These are phyloP conservation scores for Spathaspora arborariae DNA, from an alignment of 805 yeast genomes.

Conservation along the genomic window DNA sequence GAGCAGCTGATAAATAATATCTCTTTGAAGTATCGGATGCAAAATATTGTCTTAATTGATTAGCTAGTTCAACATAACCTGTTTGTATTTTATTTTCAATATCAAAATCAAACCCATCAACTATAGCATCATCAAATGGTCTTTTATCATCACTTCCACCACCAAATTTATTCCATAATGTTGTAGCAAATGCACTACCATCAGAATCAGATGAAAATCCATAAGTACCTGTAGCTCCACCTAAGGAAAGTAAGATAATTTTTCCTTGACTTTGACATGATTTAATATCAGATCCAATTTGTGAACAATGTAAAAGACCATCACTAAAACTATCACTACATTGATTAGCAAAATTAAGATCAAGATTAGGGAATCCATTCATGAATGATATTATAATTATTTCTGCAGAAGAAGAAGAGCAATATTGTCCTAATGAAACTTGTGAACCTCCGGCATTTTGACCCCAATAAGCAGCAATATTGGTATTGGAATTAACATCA, in stretches of 20 bases:
- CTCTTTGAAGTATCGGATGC: slow-evolving; percentile 38
- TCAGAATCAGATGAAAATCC: slow-evolving; percentile 49
- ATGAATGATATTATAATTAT: slow-evolving; percentile 68
- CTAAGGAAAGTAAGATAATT: slow-evolving; percentile 67
- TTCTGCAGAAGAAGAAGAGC: slow-evolving; percentile 64
- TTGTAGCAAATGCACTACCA: slow-evolving; percentile 50
- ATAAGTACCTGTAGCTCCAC: slow-evolving; percentile 38
- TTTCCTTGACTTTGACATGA: slow-evolving; percentile 74
- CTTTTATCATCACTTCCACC: slow-evolving; percentile 17
- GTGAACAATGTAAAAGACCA: slow-evolving; percentile 36
- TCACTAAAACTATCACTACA: slow-evolving; percentile 24
- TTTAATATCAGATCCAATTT: slow-evolving; percentile 54
- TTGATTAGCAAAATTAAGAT: slow-evolving; percentile 17
- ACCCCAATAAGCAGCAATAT: slow-evolving; percentile 88
- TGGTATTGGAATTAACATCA: slow-evolving; percentile 21
- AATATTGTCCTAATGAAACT: slow-evolving; percentile 42
- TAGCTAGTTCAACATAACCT: slow-evolving; percentile 27
- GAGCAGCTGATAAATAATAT: slow-evolving; percentile 83
- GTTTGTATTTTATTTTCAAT: slow-evolving; percentile 22
- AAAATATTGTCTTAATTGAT: slow-evolving; percentile 19
- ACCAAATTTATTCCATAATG: slow-evolving; percentile 34
- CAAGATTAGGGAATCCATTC: slow-evolving; percentile 45
- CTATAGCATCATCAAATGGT: slow-evolving; percentile 26
- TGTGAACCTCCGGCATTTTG: slow-evolving; percentile 45
- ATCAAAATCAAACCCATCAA: slow-evolving; percentile 35